Base-by-base conservation (phyloP, 257 asterid genomes). In the Solanum pennellii region DNA sequence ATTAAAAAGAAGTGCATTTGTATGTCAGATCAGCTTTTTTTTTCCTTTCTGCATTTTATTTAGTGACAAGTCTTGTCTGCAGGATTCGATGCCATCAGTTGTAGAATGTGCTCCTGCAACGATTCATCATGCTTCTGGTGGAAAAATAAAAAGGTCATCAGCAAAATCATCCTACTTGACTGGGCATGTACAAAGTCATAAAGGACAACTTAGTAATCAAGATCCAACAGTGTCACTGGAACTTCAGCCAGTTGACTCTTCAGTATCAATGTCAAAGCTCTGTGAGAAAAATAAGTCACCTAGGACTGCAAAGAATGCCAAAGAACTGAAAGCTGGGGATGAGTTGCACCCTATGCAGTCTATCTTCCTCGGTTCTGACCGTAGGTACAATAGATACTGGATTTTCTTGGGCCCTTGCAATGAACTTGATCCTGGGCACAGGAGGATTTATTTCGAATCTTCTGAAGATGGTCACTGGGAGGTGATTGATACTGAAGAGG, bases 401-500 rank as follows among this genome's bases (percentile, higher is more conserved):
- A 90, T 97, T 82, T 95, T 97, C 92, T 92, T 97, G 94, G 99
- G 99, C 66, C 99, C 99, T 90, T 97, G 99, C 91, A 91, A 92
- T 91, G 98, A 93, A 83, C 86, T 77, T 83, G 99, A 97, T 92
- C 98, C 98, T 85, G 99, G 99, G 56, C 99, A 97, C 90, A 93
- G 94, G 92, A 93, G 99, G 90, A 93, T 97, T 89, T 97, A 97
- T 93, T 97, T 97, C 86, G 99, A 97, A 90, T 96, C 98, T 88
- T 97, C 99, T 12, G 99, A 97, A 89, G 99, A 96, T 93, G 98
- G 99, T 44, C 98, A 96, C 91, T 97, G 99, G 99, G 96, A 93
- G 92, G 93, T 97, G 90, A 92, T 97, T 83, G 98, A 97, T 92
- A 88, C 92, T 71, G 92, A 88, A 91, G 98, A 97, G 99, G 99